phyloP scores from a whole-genome alignment of 2,329 filamentous ascomycete genomes.

The Nemania sp. region DNA sequence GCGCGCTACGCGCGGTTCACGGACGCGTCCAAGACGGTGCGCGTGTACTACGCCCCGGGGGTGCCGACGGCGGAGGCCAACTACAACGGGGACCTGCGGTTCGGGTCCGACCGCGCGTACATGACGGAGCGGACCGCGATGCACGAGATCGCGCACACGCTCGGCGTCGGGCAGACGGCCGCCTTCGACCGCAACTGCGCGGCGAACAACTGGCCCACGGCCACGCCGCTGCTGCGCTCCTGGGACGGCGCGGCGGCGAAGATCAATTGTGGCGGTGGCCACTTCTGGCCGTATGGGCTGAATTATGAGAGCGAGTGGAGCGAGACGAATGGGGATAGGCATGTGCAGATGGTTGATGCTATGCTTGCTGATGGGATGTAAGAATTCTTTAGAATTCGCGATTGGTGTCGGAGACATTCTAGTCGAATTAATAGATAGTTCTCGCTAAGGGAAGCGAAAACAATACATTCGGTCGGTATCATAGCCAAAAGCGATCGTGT shows the following conservation, averaged over 20 bases:
- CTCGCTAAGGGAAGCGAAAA: too few species aligned
- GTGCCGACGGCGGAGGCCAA: conserved; percentile 61
- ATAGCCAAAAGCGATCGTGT: background rate
- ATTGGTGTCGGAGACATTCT: too few species aligned
- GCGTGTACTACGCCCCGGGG: conserved; percentile 57
- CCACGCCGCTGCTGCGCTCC: conserved; percentile 54
- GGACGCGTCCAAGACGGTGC: conserved; percentile 54
- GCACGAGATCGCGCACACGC: conserved; percentile 62
- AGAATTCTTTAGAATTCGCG: background rate
- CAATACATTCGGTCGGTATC: too few species aligned
- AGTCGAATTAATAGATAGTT: too few species aligned
- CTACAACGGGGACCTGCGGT: conserved; percentile 61
- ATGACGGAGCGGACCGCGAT: conserved; percentile 63
- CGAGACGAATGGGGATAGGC: conserved; percentile 58
- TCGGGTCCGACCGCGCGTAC: conserved; percentile 59
- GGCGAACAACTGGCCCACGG: conserved; percentile 57
- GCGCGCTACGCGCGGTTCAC: conserved; percentile 55
- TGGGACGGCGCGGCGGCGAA: conserved; percentile 55
- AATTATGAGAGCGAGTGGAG: conserved; percentile 60
- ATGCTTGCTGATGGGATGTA: conserved; percentile 59
- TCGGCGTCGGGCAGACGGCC: conserved; percentile 60
- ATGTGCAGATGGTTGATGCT: conserved; percentile 58
- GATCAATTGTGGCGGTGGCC: conserved; percentile 53
- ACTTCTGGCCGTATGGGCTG: conserved; percentile 57
- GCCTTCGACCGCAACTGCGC: conserved; percentile 56